Evolutionary conservation across 2,329 filamentous ascomycete species (phyloP).

Genomic region (Penicillium rolfsii): DNA sequence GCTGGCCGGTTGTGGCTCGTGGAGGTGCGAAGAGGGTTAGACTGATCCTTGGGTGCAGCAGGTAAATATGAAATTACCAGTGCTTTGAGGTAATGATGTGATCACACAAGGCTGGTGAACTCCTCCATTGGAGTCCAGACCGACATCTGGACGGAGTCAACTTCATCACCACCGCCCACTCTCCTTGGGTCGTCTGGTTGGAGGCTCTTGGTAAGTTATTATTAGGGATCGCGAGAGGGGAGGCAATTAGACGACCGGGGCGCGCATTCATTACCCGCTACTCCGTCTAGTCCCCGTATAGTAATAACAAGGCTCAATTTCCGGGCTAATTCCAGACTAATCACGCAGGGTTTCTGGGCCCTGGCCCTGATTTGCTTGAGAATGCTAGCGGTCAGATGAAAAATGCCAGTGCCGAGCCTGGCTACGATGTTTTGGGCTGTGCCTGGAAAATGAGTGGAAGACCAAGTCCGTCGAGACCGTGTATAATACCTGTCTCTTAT

Average conservation of each 20-base stretch:
- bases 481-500: too few species aligned
- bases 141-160: too few species aligned
- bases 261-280: background rate
- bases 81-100: background rate
- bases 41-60: background rate
- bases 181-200: background rate
- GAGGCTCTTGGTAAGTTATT: background rate
- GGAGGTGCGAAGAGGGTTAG: background rate
- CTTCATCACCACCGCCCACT: background rate
- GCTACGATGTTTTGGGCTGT: background rate
- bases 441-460: slow-evolving; percentile 1
- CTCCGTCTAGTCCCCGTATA: too few species aligned
- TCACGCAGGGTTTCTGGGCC: background rate
- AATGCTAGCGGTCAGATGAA: background rate
- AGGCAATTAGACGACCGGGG: background rate
- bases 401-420: background rate
- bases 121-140: background rate
- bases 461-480: background rate
- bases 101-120: background rate
- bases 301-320: too few species aligned
- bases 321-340: background rate
- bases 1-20: slow-evolving; percentile 12
- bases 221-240: background rate
- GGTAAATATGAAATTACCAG: background rate
- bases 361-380: slow-evolving; percentile 2